These are phyloP conservation scores for Nematodospora valgi DNA, from an alignment of 805 yeast genomes.

Conservation along the genomic window DNA sequence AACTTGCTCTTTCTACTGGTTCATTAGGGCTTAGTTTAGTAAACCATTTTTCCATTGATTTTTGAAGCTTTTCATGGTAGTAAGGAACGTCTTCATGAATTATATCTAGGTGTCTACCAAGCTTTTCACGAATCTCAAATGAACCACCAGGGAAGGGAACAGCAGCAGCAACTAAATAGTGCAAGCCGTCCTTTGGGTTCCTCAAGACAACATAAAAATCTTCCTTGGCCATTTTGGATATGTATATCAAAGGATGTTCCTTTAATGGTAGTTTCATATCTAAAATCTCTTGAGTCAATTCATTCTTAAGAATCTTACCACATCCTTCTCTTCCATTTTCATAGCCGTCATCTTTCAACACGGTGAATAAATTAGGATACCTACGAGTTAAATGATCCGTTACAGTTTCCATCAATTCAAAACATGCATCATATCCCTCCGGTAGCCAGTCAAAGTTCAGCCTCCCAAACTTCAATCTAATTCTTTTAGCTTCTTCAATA, in stretches of 20 bases:
- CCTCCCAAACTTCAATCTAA: constrained; percentile 55
- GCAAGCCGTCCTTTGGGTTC: constrained; percentile 51
- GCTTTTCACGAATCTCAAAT: constrained; percentile 56
- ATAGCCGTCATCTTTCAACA: constrained; percentile 31
- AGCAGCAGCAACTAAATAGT: constrained; percentile 68
- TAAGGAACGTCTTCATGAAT: constrained; percentile 71
- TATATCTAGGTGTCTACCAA: constrained; percentile 59
- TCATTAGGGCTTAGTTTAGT: constrained; percentile 55
- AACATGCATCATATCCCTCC: constrained; percentile 56
- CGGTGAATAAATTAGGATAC: constrained; percentile 60
- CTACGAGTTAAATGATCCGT: constrained; percentile 56
- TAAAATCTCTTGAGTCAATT: constrained; percentile 57
- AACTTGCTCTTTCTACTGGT: constrained; percentile 71
- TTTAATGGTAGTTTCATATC: constrained; percentile 59
- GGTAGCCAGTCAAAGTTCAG: constrained; percentile 66
- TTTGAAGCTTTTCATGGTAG: constrained; percentile 60
- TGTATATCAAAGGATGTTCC: constrained; percentile 60
- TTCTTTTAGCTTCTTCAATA: constrained; percentile 58
- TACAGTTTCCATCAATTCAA: constrained; percentile 63
- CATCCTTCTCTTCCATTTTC: constrained; percentile 17
- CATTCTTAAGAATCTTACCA: constrained; percentile 55
- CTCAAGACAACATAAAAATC: constrained; percentile 66
- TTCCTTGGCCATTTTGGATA: constrained; percentile 70
- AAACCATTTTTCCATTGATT: constrained; percentile 74
- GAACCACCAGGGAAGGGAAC: constrained; percentile 81